Base-by-base conservation (phyloP, 306 rosid species). In the Coriaria nepalensis region DNA sequence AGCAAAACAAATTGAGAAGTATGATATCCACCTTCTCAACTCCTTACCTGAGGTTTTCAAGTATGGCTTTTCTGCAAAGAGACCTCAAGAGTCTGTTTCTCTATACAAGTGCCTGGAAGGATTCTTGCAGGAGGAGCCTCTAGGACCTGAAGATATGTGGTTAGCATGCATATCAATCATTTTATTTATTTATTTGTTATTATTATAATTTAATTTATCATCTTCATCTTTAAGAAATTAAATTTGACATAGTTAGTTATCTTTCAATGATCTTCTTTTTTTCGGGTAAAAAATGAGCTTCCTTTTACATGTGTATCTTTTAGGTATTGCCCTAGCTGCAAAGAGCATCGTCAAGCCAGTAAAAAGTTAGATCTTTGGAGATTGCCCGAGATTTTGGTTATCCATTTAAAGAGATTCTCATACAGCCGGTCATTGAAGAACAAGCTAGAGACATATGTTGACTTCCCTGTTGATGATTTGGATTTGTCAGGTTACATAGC, bases 141-240 rank as follows among this genome's bases (percentile, higher is more conserved):
- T 90, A 65, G 98, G 98, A 57, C 98, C 98, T 9, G 94, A 90
- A 68, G 98, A 90, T 71, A 90, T 90, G 98, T 90, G 98, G 98
- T 90, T 42, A 69, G 98, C 79, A 50, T 47, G 50, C 54, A 53
- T 67, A 52, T 59, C 53, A 11, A 4, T 51, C 8, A 6, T 51
- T 13, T 36, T 49, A 7, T 2, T 49, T 50, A 0, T 10, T 8
- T 12, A 1, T 50, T 5, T 33, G 5, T 50, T 50, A 7, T 20
- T 54, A 54, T 29, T 45, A 37, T 29, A 0, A 15, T 11, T 4
- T 39, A 32, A 9, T 9, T 7, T 20, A 37, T 32, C 35, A 11
- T 37, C 49, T n/a, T 45, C 4, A n/a, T 13, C 49, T 45, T 20
- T 9, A 48, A 43, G 13, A 40, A 32, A 43, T 32, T 14, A 33